phyloP scores from a whole-genome alignment of 345 rosid genomes.

The Reutealis trisperma region DNA sequence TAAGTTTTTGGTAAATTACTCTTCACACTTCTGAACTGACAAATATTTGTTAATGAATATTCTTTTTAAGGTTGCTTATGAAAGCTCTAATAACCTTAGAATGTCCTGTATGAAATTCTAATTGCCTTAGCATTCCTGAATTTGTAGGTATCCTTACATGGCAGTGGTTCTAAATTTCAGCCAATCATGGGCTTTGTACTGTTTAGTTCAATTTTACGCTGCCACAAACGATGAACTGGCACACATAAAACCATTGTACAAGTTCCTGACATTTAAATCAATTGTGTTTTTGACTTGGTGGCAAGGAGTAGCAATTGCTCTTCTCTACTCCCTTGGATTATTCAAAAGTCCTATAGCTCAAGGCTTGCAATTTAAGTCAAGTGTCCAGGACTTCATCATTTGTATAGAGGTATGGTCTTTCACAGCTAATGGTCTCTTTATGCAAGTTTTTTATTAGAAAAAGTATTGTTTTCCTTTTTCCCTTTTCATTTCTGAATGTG shows the following conservation, averaged over 20 bases:
- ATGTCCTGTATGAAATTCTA: neutral
- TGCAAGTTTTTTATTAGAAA: neutral
- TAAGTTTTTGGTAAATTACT: neutral
- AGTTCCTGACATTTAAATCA: slow-evolving; percentile 89
- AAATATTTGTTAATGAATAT: slow-evolving; percentile 1
- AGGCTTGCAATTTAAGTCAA: slow-evolving; percentile 80
- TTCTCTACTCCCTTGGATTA: slow-evolving; percentile 77
- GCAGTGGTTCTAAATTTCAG: slow-evolving; percentile 98
- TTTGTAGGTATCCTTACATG: slow-evolving; percentile 88
- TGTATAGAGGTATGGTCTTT: slow-evolving; percentile 86
- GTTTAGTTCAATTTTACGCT: slow-evolving; percentile 91
- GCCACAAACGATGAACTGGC: slow-evolving; percentile 87
- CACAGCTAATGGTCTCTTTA: slow-evolving; percentile 12
- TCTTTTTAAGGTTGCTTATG: neutral
- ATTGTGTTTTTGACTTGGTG: slow-evolving; percentile 99
- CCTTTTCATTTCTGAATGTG: neutral
- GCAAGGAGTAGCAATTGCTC: slow-evolving; percentile 99
- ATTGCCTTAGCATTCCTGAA: slow-evolving; percentile 22
- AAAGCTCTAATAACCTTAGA: neutral
- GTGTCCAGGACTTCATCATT: slow-evolving; percentile 95
- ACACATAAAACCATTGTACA: slow-evolving; percentile 90
- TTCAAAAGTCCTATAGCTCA: slow-evolving; percentile 82
- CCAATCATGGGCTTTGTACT: slow-evolving; percentile 98
- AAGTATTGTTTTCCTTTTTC: neutral
- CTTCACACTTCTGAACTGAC: neutral